These are phyloP conservation scores for Mucor racemosus DNA, from an alignment of 371 early-diverging fungal genomes.

Conservation along the genomic window DNA sequence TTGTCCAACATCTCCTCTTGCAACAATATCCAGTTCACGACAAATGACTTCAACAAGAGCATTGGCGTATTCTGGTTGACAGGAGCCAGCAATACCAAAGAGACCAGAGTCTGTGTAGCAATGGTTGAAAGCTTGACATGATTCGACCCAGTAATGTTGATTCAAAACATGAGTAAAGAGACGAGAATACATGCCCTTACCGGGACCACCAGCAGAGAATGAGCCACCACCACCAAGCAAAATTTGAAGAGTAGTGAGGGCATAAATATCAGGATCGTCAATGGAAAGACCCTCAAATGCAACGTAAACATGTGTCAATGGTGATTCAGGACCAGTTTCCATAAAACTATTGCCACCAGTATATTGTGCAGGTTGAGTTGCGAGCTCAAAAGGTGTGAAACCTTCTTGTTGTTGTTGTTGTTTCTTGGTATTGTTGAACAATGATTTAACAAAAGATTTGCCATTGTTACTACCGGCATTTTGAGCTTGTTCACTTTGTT, in stretches of 20 bases:
- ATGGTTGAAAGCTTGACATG: slow-evolving; percentile 89
- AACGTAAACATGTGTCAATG: slow-evolving; percentile 86
- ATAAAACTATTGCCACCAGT: slow-evolving; percentile 82
- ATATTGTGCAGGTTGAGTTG: slow-evolving; percentile 67
- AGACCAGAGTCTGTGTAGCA: slow-evolving; percentile 90
- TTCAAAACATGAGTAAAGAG: slow-evolving; percentile 94
- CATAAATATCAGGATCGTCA: slow-evolving; percentile 88
- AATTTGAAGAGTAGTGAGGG: slow-evolving; percentile 88
- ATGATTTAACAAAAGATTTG: slow-evolving; percentile 33
- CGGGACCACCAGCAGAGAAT: slow-evolving; percentile 98
- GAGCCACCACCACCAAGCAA: slow-evolving; percentile 96
- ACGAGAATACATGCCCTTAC: slow-evolving; percentile 98
- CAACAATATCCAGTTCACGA: slow-evolving; percentile 79
- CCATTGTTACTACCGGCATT: not conserved
- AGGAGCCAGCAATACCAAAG: slow-evolving; percentile 93
- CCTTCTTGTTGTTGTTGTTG: not conserved
- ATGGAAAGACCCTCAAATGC: slow-evolving; percentile 87
- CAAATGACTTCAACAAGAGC: slow-evolving; percentile 82
- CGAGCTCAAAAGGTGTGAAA: slow-evolving; percentile 36
- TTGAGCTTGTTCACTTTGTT: slow-evolving; percentile 26
- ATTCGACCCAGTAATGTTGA: slow-evolving; percentile 93
- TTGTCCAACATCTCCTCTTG: slow-evolving; percentile 45
- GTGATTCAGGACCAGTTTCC: slow-evolving; percentile 66
- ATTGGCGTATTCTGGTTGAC: slow-evolving; percentile 70
- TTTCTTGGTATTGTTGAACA: slow-evolving; percentile 26